Evolutionary conservation across 495 filamentous ascomycete species (phyloP), one percentile per base, ranked within the genome.

Genomic region (Tirmania nivea): DNA sequence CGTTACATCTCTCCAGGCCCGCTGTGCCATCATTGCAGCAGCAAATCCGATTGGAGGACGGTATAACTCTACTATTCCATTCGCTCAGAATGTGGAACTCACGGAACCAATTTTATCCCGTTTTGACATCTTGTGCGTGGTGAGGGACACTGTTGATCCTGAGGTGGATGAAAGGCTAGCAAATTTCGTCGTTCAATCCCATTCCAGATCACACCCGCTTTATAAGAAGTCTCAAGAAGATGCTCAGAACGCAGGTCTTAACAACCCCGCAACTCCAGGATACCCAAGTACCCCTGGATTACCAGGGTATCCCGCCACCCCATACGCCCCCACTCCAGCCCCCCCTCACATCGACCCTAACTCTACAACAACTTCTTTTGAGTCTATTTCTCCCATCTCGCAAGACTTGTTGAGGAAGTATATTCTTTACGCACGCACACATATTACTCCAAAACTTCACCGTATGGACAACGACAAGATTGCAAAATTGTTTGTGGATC

Each of bases 401-500:
- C 92, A 99, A 66, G 86, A 94, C 57, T 69, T 96, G 51, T 70
- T 99, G 55, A 71, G 92, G 56, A 99, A 99, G 69, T 99, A 96
- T 67, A 96, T 99, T 61, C 75, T 96, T 36, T 96, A 94, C 63
- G 88, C 92, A 2, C 76, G 92, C 21, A 89, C 96, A 66, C 79
- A 79, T 58, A 92, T 85, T 68, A 73, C 75, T 55, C 92, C 92
- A 35, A 95, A 96, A 67, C 73, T 99, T 36, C 89, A 95, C 63
- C 86, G 96, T 65, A 95, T 99, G 69, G 92, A 99, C 62, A 84
- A 93, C 65, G 92, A 96, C 65, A 99, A 99, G 69, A 76, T 99
- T 35, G 84, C 92, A 12, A 74, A 86, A 45, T 73, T 99, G 2
- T 99, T 94, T 64, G 85, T 86, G 8, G 92, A 99, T 69, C 94